Percentiles rank a stretch among this genome's conserved stretches.
Conservation (phyloP, 2,329 filamentous ascomycete genomes). For the Anthostomella pinea region DNA sequence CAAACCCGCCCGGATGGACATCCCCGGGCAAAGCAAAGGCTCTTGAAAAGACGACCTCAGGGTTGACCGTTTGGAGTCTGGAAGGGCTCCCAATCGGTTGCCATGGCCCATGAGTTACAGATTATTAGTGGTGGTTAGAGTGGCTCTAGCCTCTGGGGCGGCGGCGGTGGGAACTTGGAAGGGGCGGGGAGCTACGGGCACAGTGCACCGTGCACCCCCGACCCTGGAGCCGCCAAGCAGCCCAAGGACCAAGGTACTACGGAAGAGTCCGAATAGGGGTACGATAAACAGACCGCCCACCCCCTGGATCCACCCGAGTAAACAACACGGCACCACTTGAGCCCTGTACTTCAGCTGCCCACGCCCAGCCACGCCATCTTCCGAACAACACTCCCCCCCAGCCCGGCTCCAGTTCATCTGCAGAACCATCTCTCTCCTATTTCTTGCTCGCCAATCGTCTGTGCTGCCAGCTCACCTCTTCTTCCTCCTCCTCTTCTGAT, state of each 20-base stretch:
- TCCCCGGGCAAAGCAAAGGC: too few relatives aligned
- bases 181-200: too few relatives aligned
- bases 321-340: constrained; percentile 26
- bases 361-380: constrained; percentile 24
- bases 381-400: constrained; percentile 19
- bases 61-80: too few relatives aligned
- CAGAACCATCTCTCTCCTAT: constrained; percentile 24
- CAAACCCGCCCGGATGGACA: too few relatives aligned
- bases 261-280: constrained; percentile 8
- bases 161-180: too few relatives aligned
- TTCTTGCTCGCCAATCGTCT: constrained; percentile 32
- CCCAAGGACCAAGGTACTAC: background rate
- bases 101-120: too few relatives aligned
- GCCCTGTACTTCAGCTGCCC: constrained; percentile 21
- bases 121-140: too few relatives aligned
- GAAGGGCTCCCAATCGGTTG: too few relatives aligned
- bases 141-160: too few relatives aligned
- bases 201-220: background rate
- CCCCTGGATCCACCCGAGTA: constrained; percentile 24
- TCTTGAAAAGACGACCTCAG: too few relatives aligned
- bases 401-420: constrained; percentile 6
- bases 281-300: constrained; percentile 26
- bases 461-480: constrained; percentile 31
- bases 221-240: background rate
- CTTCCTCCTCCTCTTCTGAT: constrained; percentile 30